Base-by-base conservation (phyloP, 768 basidiomycete species). In the Clavaria fumosa region DNA sequence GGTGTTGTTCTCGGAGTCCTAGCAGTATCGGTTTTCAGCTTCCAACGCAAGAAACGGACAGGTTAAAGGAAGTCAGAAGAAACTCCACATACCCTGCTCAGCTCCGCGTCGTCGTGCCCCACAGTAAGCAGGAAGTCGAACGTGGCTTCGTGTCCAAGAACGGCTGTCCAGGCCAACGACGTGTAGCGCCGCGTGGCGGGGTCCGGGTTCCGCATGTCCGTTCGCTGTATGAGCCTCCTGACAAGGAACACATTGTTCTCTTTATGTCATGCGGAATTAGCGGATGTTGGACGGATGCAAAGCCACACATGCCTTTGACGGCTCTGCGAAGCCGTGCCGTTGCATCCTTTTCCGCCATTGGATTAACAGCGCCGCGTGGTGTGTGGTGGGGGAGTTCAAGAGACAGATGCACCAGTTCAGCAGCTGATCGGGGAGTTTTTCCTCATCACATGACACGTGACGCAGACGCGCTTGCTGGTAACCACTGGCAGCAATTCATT, bases 181-280 rank as follows among this genome's bases (percentile, higher is more conserved):
- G 91, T 95, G 52, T 80, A 79, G 5, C 85, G 70, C 45, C 70
- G 71, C 17, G 72, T 61, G 11, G 67, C 69, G 7, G 78, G 66
- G 58, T 96, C 91, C 6, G 86, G 76, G 58, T 96, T 96, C 15
- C 91, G 75, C 66, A 95, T 75, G 50, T 95, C 89, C 6, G 79
- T 79, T 48, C 80, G 63, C 55, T 83, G 75, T 38, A 88, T 67
- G 46, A 96, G 76, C 23, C 91, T 72, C 60, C 77, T 82, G 51
- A 95, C 85, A 43, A 93, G 75, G 48, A 90, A 80, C 46, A 95
- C 73, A 60, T 93, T 93, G 61, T 93, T 91, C 62, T 93, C 91
- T 96, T 52, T 24, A 38, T 23, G 34, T 36, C 30, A 51, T 47
- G 20, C 43, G 45, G 31, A 48, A 45, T 18, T 43, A 21, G 31